Conservation (phyloP, 805 yeast genomes). For the Tetrapisispora arboricola region DNA sequence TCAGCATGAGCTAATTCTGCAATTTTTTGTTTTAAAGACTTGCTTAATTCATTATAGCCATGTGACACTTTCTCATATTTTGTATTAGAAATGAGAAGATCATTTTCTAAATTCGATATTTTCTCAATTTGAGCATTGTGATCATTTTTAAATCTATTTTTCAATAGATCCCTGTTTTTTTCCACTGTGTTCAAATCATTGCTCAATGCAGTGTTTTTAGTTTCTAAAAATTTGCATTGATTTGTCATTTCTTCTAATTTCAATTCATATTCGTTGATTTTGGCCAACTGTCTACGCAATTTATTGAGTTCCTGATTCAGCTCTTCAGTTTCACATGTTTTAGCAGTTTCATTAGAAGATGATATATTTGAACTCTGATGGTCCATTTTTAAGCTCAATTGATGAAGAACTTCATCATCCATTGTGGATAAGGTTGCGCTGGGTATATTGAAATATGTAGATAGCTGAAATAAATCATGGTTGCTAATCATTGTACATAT, state of each 20-base stretch:
- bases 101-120: slow-evolving; percentile 31
- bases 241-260: neutral
- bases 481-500: neutral
- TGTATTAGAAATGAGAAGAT: slow-evolving; percentile 4
- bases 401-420: neutral
- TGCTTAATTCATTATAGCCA: slow-evolving; percentile 30
- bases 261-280: no score
- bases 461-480: slow-evolving; percentile 1
- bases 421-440: neutral
- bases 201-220: neutral
- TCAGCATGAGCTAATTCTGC: slow-evolving; percentile 26
- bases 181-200: neutral
- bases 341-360: neutral
- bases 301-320: no score
- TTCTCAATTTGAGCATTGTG: slow-evolving; percentile 30
- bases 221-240: neutral
- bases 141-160: neutral
- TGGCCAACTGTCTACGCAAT: no score
- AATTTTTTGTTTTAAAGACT: slow-evolving; percentile 35
- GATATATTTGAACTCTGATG: neutral
- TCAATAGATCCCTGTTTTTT: no score
- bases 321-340: neutral
- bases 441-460: neutral
- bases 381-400: neutral
- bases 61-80: slow-evolving; percentile 26